Percentiles rank a stretch among this genome's conserved stretches.
phyloP scores from a whole-genome alignment of 2,329 filamentous ascomycete species.

The Gnomoniopsis sp. region DNA sequence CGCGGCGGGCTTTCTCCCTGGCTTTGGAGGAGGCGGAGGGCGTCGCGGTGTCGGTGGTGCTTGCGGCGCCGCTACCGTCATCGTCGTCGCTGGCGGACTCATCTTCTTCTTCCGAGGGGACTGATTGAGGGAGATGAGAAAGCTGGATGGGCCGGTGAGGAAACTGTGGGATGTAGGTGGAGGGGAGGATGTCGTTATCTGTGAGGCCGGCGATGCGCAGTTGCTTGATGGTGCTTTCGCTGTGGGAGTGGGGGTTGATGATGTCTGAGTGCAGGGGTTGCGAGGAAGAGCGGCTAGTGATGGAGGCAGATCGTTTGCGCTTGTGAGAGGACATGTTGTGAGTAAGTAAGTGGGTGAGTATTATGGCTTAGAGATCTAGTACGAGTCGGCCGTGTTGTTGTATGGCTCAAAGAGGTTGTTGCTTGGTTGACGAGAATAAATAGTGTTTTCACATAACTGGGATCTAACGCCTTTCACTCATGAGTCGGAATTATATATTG shows the following conservation, averaged over 20 bases:
- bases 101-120: background rate
- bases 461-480: too few relatives aligned
- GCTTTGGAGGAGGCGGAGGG: background rate
- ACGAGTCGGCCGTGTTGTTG: background rate
- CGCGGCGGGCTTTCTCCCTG: constrained; percentile 29
- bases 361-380: background rate
- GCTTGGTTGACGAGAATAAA: background rate
- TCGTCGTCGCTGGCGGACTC: constrained; percentile 8
- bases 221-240: constrained; percentile 48
- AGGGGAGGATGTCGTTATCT: constrained; percentile 41
- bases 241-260: constrained; percentile 56
- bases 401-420: background rate
- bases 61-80: background rate
- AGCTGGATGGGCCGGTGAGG: constrained; percentile 41
- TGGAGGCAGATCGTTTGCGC: constrained; percentile 29
- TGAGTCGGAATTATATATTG: too few relatives aligned
- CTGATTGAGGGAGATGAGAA: background rate
- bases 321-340: constrained; percentile 26
- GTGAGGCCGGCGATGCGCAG: constrained; percentile 51
- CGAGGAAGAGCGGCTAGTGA: constrained; percentile 16
- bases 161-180: constrained; percentile 38
- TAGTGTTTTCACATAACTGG: too few relatives aligned
- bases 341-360: constrained; percentile 6
- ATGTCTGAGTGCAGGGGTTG: constrained; percentile 28
- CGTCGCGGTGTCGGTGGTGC: constrained; percentile 7